phyloP scores from a whole-genome alignment of 306 rosid genomes.

The Pyrus communis region DNA sequence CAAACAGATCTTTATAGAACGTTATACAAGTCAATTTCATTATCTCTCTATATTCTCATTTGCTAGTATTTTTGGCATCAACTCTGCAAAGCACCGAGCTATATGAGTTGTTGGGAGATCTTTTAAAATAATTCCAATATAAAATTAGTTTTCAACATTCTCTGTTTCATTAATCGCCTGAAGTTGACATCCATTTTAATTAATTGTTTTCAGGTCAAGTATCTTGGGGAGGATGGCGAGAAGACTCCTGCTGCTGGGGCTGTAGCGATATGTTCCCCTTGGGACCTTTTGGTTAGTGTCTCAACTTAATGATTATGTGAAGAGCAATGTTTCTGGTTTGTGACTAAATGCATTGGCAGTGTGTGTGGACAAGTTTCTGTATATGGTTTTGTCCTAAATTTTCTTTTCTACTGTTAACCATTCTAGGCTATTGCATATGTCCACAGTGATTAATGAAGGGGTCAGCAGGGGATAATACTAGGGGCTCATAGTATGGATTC shows the following conservation, averaged over 20 bases:
- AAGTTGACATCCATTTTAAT: neutral
- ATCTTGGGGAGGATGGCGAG: conserved; percentile 93
- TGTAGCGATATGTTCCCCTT: conserved; percentile 83
- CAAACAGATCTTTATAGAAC: neutral
- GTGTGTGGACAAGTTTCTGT: neutral
- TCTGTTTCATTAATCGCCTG: neutral
- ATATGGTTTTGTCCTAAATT: neutral
- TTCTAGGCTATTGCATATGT: neutral
- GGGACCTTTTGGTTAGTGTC: conserved; percentile 93
- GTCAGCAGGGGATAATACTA: neutral
- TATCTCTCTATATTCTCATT: neutral
- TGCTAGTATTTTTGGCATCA: neutral
- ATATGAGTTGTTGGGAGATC: neutral
- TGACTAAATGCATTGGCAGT: neutral
- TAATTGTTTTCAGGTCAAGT: conserved; percentile 58
- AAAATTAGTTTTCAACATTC: neutral
- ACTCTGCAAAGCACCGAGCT: neutral
- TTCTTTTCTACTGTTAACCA: neutral
- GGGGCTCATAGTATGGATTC: neutral
- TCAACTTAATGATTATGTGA: conserved; percentile 3
- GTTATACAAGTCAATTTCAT: neutral
- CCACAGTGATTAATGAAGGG: neutral
- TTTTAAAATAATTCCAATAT: neutral
- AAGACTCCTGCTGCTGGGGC: conserved; percentile 79
- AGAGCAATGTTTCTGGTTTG: neutral